Base-by-base conservation (phyloP, 2,329 filamentous ascomycete genomes). In the Monosporascus cannonballus region DNA sequence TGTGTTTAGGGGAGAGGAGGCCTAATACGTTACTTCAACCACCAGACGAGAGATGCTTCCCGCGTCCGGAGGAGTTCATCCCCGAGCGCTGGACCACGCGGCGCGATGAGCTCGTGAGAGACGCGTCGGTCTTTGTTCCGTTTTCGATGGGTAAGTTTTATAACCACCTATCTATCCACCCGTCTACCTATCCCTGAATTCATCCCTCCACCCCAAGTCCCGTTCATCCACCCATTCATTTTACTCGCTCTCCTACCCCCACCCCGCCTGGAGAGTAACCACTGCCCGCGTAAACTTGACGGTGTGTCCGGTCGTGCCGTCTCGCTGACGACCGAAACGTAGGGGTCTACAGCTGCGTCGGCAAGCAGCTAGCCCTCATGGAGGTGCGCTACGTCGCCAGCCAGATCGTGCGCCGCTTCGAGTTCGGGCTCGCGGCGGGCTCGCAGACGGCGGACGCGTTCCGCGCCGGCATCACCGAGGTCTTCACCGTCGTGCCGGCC, bases 281-380 rank as follows among this genome's bases (percentile, higher is more conserved):
- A 9, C 38, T 41, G 6, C 30, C 30, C 30, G 4, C 30, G 30
- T 34, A 34, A 4, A 9, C 9, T 4, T 14, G 30, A 34, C 1
- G 30, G 11, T 14, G 30, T 1, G 30, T 34, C 9, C 4, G 4
- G 30, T 34, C 4, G 11, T 34, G 30, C 11, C 30, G 11, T 14
- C 30, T 34, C 9, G 11, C 30, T 34, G 30, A 34, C 9, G 4
- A 34, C 1, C 11, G 30, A 9, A 34, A 3, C 62, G 58, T 1
- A 41, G 38, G 38, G 7, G 17, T 67, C 67, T 47, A 64, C 66
- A 5, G 2, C 38, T 72, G 70, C 41, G 66, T 67, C 1, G 71
- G 71, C 1, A 71, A 70, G 52, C 64, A 67, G 51, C 59, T 73
- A 1, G 70, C 62, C 0, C 54, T 72, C 38, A 67, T 70, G 62